Evolutionary conservation across 169 alveolate species (phyloP), one percentile per base, ranked within the genome.

Genomic region (Cryptosporidium sp.): DNA sequence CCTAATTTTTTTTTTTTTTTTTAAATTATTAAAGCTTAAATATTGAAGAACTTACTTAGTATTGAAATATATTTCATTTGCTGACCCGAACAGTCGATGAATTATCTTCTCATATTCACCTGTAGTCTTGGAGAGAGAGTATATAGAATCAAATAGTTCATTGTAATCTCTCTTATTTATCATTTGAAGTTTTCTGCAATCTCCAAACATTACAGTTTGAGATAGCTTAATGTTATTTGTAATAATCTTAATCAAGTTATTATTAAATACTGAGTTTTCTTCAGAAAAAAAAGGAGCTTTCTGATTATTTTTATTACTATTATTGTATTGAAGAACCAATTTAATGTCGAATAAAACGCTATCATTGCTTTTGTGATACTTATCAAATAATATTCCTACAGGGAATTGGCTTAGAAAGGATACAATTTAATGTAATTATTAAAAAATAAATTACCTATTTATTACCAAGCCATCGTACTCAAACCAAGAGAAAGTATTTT

Each of bases 151-250:
- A 44, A 80, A 26, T 37, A 80, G 39, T 26, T 65, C 48, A 12
- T 80, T 21, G 44, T 62, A 80, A 37, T 80, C 48, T n/a, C 18
- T 60, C 35, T 80, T 67, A 80, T 42, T 62, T 21, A 80, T n/a
- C 62, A 44, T 62, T 26, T 80, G 89, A 31, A 80, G 62, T 62
- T 62, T 35, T 45, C 80, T 80, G 21, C 89, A 80, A 33, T 65
- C 35, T 14, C 75, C 75, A 26, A 44, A 60, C 60, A 65, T 61
- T 16, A 80, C 29, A 9, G 75, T 61, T 60, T 80, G 89, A 35
- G 89, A 80, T 42, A 80, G 31, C 70, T 80, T 80, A 18, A 80
- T 80, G 23, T 62, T 60, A 65, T 80, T 80, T 16, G 75, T 62
- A 23, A 80, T 44, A 23, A 33, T 65, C 35, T 80, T 80, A 18